A percentile compares a stretch with the other conserved stretches of the same genome.
phyloP scores from a whole-genome alignment of 345 rosid species.

The Populus nigra region DNA sequence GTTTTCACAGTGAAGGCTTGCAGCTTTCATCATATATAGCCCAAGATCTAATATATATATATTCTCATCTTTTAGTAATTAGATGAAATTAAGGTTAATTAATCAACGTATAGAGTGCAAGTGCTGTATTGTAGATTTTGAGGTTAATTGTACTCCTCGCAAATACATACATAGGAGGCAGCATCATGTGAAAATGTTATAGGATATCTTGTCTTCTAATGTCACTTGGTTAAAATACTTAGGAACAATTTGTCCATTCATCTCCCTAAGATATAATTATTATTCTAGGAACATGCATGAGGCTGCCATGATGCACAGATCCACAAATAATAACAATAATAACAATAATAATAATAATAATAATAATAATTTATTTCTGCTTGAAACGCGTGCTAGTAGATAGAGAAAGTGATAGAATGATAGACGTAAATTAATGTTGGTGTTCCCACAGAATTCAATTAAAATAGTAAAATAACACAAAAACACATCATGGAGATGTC shows the following conservation, averaged over 20 bases:
- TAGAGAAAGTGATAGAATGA: not conserved
- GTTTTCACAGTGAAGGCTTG: too few species aligned
- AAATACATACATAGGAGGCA: not conserved
- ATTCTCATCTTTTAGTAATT: too few species aligned
- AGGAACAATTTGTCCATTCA: slow-evolving; percentile 3
- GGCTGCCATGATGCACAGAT: slow-evolving; percentile 26
- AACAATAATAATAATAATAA: not conserved
- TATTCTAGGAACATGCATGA: slow-evolving; percentile 12
- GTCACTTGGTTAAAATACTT: not conserved
- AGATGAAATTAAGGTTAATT: too few species aligned
- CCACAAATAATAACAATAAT: slow-evolving; percentile 10
- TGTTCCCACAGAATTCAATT: slow-evolving; percentile 24
- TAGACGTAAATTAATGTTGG: not conserved
- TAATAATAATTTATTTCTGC: not conserved
- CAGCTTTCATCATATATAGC: too few species aligned
- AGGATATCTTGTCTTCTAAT: not conserved
- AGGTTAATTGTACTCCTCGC: too few species aligned
- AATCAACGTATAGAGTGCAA: too few species aligned
- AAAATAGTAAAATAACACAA: not conserved
- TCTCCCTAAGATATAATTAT: not conserved
- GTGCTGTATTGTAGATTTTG: too few species aligned
- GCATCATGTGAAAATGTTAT: not conserved
- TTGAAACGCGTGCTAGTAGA: not conserved
- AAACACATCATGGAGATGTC: not conserved
- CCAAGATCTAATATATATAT: too few species aligned